Conservation (phyloP, 1,139 yeast species). For the Magnusiomyces paraingens region DNA sequence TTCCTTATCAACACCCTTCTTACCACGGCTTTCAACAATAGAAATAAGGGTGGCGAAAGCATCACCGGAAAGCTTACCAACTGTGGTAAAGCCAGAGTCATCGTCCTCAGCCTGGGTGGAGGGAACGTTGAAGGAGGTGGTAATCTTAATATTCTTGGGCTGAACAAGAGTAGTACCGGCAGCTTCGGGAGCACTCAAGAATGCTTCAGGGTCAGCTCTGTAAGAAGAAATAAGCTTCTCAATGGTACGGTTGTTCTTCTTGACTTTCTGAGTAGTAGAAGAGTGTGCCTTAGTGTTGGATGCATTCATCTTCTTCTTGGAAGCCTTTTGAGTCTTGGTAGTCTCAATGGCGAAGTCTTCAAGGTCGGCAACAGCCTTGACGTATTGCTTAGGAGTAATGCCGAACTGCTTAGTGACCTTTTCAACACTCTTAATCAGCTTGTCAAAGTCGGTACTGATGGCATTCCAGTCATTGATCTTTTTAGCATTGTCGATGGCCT, state of each 20-base stretch:
- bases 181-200: slow-evolving; percentile 32
- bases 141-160: slow-evolving; percentile 6
- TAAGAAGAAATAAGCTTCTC: slow-evolving; percentile 53
- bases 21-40: slow-evolving; percentile 88
- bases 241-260: slow-evolving; percentile 68
- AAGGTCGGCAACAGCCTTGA: slow-evolving; percentile 62
- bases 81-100: slow-evolving; percentile 37
- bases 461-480: slow-evolving; percentile 75
- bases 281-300: slow-evolving; percentile 83
- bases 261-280: slow-evolving; percentile 81
- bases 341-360: slow-evolving; percentile 63
- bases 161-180: slow-evolving; percentile 17
- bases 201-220: slow-evolving; percentile 65
- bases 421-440: slow-evolving; percentile 56
- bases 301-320: slow-evolving; percentile 70
- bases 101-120: slow-evolving; percentile 24
- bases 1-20: slow-evolving; percentile 78
- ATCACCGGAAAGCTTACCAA: slow-evolving; percentile 38
- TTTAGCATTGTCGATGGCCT: slow-evolving; percentile 63
- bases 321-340: slow-evolving; percentile 50
- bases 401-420: slow-evolving; percentile 70
- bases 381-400: slow-evolving; percentile 62
- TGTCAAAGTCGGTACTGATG: slow-evolving; percentile 71
- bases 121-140: slow-evolving; percentile 12
- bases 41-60: slow-evolving; percentile 63